These are phyloP conservation scores for Cladosporium velox DNA, from an alignment of 2,329 filamentous ascomycete species.

Conservation along the genomic window DNA sequence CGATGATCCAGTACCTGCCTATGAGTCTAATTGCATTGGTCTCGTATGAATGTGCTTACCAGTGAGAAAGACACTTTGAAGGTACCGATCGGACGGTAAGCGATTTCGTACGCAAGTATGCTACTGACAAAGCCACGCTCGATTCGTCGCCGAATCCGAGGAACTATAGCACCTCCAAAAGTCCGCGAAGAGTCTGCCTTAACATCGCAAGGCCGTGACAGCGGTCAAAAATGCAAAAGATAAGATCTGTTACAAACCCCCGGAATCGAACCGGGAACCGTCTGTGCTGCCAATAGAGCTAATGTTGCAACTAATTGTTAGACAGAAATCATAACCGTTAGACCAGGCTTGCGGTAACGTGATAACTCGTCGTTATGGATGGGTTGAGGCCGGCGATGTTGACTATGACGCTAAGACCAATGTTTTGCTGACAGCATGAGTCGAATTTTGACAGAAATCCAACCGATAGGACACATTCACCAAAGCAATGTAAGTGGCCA, in stretches of 20 bases:
- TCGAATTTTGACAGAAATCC: neutral
- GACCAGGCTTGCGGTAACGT: slow-evolving; percentile 17
- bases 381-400: neutral
- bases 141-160: no score
- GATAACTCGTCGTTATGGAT: slow-evolving; percentile 9
- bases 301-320: slow-evolving; percentile 20
- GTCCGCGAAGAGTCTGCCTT: no score
- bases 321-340: slow-evolving; percentile 22
- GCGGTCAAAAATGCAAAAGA: neutral
- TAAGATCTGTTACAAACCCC: slow-evolving; percentile 18
- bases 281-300: slow-evolving; percentile 18
- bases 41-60: no score
- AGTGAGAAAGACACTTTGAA: no score
- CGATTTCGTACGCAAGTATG: no score
- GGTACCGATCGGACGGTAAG: no score
- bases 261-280: slow-evolving; percentile 19
- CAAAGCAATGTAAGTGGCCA: neutral
- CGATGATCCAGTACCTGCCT: no score
- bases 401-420: neutral
- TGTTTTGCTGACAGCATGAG: neutral
- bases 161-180: no score
- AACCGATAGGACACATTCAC: neutral
- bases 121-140: no score
- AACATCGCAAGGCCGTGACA: no score
- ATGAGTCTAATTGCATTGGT: no score